A percentile compares a stretch with the other conserved stretches of the same genome.
These are phyloP conservation scores for Backusella tarrabulga DNA, from an alignment of 192 early-diverging fungal genomes.

Conservation along the genomic window DNA sequence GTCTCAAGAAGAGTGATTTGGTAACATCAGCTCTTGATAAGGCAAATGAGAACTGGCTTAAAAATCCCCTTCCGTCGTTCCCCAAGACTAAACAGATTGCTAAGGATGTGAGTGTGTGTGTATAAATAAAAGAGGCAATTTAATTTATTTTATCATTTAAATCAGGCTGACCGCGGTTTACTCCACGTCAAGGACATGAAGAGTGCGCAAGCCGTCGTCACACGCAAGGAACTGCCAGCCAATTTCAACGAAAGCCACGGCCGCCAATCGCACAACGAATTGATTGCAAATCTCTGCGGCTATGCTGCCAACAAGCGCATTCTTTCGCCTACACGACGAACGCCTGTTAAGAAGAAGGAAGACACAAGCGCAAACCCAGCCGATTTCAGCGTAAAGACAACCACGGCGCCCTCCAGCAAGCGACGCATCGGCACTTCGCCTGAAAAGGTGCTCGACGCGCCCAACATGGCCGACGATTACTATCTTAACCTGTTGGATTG, in stretches of 20 bases:
- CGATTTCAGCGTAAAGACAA: constrained; percentile 48
- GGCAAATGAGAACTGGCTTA: constrained; percentile 17
- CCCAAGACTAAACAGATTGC: background rate
- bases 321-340: background rate
- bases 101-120: background rate
- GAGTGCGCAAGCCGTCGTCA: background rate
- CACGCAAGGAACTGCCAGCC: background rate
- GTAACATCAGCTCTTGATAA: constrained; percentile 11
- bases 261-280: background rate
- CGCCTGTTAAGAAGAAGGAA: background rate
- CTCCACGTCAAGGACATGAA: background rate
- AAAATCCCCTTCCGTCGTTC: background rate
- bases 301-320: background rate
- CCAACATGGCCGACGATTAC: constrained; percentile 87
- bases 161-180: background rate
- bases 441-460: constrained; percentile 87
- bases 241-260: background rate
- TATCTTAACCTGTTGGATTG: constrained; percentile 96
- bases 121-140: background rate
- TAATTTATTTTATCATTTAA: background rate
- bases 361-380: constrained; percentile 48
- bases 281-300: background rate
- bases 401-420: constrained; percentile 31
- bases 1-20: background rate
- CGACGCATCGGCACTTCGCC: constrained; percentile 80